Conservation (phyloP, 139 green algal genomes). For the Marvania coccoides region DNA sequence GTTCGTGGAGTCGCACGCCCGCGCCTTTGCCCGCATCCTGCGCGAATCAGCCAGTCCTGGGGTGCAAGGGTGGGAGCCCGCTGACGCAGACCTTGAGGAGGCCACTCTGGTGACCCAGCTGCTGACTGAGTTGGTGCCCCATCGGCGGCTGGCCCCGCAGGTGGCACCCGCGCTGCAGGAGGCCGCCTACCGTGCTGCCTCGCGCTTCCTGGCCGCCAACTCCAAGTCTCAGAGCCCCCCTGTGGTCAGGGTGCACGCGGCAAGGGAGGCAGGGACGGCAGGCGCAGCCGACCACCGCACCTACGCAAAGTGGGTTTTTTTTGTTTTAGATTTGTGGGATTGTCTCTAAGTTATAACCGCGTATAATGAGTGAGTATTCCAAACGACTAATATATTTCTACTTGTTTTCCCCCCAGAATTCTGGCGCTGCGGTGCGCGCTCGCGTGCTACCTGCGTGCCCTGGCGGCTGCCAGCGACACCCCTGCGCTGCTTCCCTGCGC, state of each 20-base stretch:
- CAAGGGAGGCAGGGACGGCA: neutral
- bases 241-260: neutral
- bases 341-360: neutral
- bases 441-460: constrained; percentile 30
- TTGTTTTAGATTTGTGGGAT: neutral
- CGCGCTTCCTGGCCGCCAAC: constrained; percentile 8
- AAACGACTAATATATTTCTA: neutral
- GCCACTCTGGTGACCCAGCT: constrained; percentile 44
- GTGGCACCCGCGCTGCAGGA: constrained; percentile 6
- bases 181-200: constrained; percentile 9
- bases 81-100: constrained; percentile 49
- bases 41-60: constrained; percentile 35
- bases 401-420: constrained; percentile 3
- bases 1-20: constrained; percentile 45
- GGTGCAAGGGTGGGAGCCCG: constrained; percentile 24
- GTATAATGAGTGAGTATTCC: neutral
- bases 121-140: constrained; percentile 31
- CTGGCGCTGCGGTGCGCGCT: constrained; percentile 31
- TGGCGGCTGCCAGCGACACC: neutral
- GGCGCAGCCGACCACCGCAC: neutral
- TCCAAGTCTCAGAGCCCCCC: constrained; percentile 12
- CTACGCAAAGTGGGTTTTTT: neutral
- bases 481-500: neutral
- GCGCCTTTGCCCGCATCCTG: constrained; percentile 40
- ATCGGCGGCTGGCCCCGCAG: neutral